phyloP scores from a whole-genome alignment of 2,329 filamentous ascomycete species.

The Daldinia eschscholtzii region DNA sequence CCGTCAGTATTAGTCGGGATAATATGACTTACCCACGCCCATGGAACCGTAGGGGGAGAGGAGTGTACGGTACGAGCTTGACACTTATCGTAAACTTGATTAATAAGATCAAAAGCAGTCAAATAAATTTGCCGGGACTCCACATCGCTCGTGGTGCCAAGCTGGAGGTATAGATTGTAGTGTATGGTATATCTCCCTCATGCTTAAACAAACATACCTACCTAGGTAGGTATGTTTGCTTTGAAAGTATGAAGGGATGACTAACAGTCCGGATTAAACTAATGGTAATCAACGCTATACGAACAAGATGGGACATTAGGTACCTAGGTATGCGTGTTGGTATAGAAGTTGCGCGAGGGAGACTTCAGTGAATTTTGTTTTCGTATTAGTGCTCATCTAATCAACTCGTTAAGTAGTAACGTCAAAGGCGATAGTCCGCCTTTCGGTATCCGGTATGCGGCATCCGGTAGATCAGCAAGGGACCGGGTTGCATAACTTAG shows the following conservation, averaged over 20 bases:
- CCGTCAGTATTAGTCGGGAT: not conserved
- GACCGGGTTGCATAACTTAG: not conserved
- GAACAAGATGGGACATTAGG: slow-evolving; percentile 1
- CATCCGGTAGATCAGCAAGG: not conserved
- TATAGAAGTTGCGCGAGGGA: not conserved
- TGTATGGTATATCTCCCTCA: not conserved
- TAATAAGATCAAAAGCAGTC: not conserved
- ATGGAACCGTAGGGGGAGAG: not conserved
- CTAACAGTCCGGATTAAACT: not conserved
- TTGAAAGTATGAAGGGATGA: not conserved
- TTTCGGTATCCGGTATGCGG: not conserved
- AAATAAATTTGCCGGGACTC: not conserved
- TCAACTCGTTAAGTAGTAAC: not conserved
- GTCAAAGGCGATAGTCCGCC: not conserved
- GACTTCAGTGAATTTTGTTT: not conserved
- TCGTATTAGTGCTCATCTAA: slow-evolving; percentile 2
- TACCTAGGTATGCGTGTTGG: not conserved
- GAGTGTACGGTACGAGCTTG: not conserved
- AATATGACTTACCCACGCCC: not conserved
- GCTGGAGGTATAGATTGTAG: not conserved
- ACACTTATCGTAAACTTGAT: not conserved
- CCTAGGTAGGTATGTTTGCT: not conserved
- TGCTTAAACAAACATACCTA: not conserved
- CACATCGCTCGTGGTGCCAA: not conserved
- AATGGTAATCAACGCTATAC: not conserved